phyloP scores from a whole-genome alignment of 805 yeast genomes.

The Maudiozyma serrabonitensis region DNA sequence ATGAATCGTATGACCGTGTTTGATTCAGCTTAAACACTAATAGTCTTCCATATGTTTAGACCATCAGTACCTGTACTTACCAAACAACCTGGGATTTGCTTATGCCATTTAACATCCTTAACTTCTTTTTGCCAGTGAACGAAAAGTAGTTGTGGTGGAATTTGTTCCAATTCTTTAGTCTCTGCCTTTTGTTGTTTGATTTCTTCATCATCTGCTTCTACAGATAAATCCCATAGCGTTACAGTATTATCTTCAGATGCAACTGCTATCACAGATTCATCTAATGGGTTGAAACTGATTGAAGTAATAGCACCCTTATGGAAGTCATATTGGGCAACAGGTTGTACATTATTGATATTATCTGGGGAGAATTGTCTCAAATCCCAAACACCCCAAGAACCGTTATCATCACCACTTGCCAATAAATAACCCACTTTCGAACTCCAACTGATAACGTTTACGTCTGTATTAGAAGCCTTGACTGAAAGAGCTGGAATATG shows the following conservation, averaged over 20 bases:
- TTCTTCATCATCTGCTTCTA: slow-evolving; percentile 97
- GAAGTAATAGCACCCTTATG: slow-evolving; percentile 91
- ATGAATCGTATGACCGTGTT: not conserved
- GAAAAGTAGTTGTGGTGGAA: slow-evolving; percentile 91
- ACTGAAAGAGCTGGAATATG: slow-evolving; percentile 86
- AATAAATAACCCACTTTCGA: slow-evolving; percentile 73
- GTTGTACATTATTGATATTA: slow-evolving; percentile 37
- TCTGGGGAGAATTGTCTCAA: slow-evolving; percentile 68
- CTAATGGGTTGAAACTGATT: slow-evolving; percentile 87
- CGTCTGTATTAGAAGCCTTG: slow-evolving; percentile 69
- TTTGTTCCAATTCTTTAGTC: slow-evolving; percentile 69
- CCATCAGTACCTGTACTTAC: slow-evolving; percentile 96
- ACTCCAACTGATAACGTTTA: slow-evolving; percentile 95
- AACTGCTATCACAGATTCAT: slow-evolving; percentile 91
- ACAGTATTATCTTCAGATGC: slow-evolving; percentile 96
- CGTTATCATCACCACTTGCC: slow-evolving; percentile 96
- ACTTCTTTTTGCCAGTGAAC: slow-evolving; percentile 98
- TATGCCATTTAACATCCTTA: slow-evolving; percentile 97
- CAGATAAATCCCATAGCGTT: slow-evolving; percentile 95
- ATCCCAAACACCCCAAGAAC: slow-evolving; percentile 98
- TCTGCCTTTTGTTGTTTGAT: slow-evolving; percentile 76
- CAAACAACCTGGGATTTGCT: slow-evolving; percentile 90
- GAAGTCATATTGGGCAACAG: slow-evolving; percentile 93
- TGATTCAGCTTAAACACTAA: slow-evolving; percentile 52
- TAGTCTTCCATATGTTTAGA: slow-evolving; percentile 89